These are phyloP conservation scores for Stereum hirsutum DNA, from an alignment of 1,284 basidiomycete species.

Conservation along the genomic window DNA sequence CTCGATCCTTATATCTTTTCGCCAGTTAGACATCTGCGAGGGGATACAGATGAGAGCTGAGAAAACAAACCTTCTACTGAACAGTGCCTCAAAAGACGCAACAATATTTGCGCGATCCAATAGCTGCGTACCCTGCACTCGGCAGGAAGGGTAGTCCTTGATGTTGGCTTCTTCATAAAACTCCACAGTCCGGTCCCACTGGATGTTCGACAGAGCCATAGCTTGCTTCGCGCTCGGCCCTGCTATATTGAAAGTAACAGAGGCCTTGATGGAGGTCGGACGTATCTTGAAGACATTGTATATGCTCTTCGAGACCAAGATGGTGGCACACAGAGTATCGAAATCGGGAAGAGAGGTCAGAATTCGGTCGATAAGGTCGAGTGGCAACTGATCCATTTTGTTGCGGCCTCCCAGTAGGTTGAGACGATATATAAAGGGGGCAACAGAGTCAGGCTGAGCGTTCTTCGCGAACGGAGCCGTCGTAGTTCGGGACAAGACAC, in stretches of 20 bases:
- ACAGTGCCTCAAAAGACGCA: constrained; percentile 23
- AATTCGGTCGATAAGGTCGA: constrained; percentile 22
- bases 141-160: no score
- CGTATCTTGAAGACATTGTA: constrained; percentile 23
- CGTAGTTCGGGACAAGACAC: no score
- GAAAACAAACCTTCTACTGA: constrained; percentile 24
- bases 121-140: no score
- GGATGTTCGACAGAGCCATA: no score
- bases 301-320: constrained; percentile 21
- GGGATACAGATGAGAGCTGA: neutral
- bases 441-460: no score
- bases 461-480: no score
- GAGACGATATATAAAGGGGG: no score
- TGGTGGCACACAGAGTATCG: constrained; percentile 16
- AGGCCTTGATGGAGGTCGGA: constrained; percentile 21
- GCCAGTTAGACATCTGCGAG: neutral
- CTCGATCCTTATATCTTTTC: constrained; percentile 23
- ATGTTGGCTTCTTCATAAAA: no score
- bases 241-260: constrained; percentile 24
- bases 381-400: no score
- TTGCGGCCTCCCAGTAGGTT: no score
- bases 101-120: no score
- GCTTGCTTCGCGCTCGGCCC: constrained; percentile 25
- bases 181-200: no score
- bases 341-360: constrained; percentile 21